Base-by-base conservation (phyloP, 805 yeast species). In the Kodamaea nitidulidarum region DNA sequence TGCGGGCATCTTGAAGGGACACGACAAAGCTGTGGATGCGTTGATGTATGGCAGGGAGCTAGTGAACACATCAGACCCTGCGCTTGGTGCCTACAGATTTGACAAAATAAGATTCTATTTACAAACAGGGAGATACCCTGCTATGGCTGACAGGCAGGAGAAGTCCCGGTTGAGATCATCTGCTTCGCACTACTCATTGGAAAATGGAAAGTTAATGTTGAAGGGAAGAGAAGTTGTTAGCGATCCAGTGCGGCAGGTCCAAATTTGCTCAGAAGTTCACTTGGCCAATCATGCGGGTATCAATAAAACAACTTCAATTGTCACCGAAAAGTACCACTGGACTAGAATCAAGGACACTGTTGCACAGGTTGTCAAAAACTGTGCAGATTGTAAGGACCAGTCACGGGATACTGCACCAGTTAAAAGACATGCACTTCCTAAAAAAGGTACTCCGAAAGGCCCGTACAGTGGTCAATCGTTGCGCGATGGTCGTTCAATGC, bases 261-360 rank as follows among this genome's bases (percentile, higher is more conserved):
- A 78, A 46, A 80, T 91, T 21, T 86, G 90, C 24, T 71, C 78
- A 7, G 83, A 81, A 32, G 63, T 78, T 15, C 98, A 91, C 56
- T 55, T 72, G 46, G 60, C 72, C 15, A 76, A 73, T 32, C 98
- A 91, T 56, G 81, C 81, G 9, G 98, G 98, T 8, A 88, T 91
- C 46, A 91, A 91, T 63, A 86, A 82, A 53, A 81, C 95, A 2
- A 88, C 96, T 0, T 66, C 91, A 0, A 63, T 75, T 12, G 76
- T 93, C 12, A 76, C 90, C 1, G 93, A 84, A 45, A 75, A 76
- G 49, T 91, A 84, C 50, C 95, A 88, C 58, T 91, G 98, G 97
- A 77, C 88, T 1, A 76, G 95, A 37, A 84, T 91, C 46, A 90
- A 93, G 60, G 88, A 79, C 41, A 87, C 96, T 0, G 96, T 86